Evolutionary conservation across 768 basidiomycete genomes (phyloP).

Genomic region (Tulasnella sp.): DNA sequence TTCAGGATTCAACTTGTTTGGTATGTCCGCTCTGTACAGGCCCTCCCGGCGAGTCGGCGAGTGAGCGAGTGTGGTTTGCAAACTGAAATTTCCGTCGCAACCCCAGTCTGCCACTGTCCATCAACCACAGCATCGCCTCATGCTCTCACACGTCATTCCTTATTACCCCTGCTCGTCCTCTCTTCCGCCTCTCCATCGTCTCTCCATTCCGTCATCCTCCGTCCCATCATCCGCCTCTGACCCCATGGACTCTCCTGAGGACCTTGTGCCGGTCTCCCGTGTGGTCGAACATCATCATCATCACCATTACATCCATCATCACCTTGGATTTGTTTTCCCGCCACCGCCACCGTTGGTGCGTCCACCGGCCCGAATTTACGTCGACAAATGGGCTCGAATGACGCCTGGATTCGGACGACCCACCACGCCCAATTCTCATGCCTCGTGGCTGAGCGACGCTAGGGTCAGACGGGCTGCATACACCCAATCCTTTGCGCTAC

Average conservation of each 20-base stretch:
- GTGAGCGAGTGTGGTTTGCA: background rate
- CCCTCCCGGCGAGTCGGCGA: background rate
- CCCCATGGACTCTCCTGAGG: background rate
- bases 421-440: background rate
- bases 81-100: background rate
- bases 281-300: background rate
- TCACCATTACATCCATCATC: background rate
- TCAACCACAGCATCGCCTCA: background rate
- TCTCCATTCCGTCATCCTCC: background rate
- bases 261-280: background rate
- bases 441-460: background rate
- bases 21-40: background rate
- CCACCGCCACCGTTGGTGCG: background rate
- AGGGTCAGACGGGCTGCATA: background rate
- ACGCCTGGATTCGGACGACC: background rate
- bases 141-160: background rate
- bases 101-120: background rate
- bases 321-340: background rate
- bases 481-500: conserved; percentile 20
- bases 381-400: background rate
- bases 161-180: background rate
- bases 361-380: background rate
- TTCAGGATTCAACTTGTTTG: background rate
- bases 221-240: background rate
- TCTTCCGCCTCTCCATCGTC: background rate